Evolutionary conservation across 352 stramenopile genomes (phyloP), one percentile per base, ranked within the genome.

Genomic region (Globisporangium viniferum): DNA sequence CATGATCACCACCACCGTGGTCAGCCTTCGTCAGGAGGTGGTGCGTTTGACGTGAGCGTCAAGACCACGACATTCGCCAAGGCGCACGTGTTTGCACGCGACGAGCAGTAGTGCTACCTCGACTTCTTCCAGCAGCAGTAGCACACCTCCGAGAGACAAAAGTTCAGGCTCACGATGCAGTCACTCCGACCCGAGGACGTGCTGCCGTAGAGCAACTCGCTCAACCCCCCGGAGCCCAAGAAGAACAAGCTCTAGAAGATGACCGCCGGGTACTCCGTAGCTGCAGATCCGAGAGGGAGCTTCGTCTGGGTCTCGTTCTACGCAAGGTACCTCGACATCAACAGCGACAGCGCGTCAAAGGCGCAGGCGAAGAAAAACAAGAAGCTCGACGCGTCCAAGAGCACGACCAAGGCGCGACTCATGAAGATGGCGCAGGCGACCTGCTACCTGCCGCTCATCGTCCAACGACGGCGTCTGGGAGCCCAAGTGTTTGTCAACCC

Each of bases 71-170:
- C 65, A 35, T 83, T 85, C 46, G 61, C 64, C 14, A 66, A 65
- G 18, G 65, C 77, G 18, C 75, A 85, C 61, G 46, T 79, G 58
- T 72, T 88, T 22, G 70, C 73, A 29, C 73, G 70, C 56, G 82
- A 78, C 64, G 77, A 88, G 51, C 75, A 88, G 59, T 85, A 73
- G 77, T 85, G 75, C 62, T 84, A 72, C 59, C 71, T 82, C 35
- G 75, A 82, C 35, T 64, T 68, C 18, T 59, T 73, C 41, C 24
- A 59, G 10, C 54, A 41, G 54, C 18, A 46, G n/a, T 8, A 73
- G 41, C 66, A 70, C 14, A 15, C 27, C 7, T 14, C 20, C 24
- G n/a, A 69, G 8, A 31, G 7, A 0, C 67, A 39, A 8, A 15
- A 35, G 18, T 83, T 83, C 61, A 71, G 58, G 0, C 62, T 83